Evolutionary conservation across 495 filamentous ascomycete genomes (phyloP), one percentile per base, ranked within the genome.

Genomic region (Aspergillus homomorphus): DNA sequence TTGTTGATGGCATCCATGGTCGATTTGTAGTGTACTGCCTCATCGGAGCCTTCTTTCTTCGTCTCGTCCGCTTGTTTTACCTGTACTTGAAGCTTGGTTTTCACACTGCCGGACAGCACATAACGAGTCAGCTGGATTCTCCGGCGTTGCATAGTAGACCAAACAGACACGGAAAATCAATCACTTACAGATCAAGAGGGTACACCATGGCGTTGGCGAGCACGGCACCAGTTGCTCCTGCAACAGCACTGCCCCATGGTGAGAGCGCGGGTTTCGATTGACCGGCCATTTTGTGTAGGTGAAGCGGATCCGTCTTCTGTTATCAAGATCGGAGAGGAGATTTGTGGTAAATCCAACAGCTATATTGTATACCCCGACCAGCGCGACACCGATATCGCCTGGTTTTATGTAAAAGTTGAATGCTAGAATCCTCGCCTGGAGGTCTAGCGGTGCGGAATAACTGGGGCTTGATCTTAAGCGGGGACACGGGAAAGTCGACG

Each of bases 51-150:
- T 43, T 68, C 63, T 51, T 63, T 61, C 62, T 66, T 60, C n/a
- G 63, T n/a, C 3, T 58, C 71, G 53, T 65, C 61, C 19, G 62
- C 49, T 44, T 80, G 73, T 69, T 92, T 96, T 28, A 96, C 87
- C 75, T 99, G 94, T 28, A 98, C 95, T 75, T 99, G 94, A 14
- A 99, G 82, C 59, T 92, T 90, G 21, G 94, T 99, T 77, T 99
- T 99, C 57, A 98, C 87, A 60, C 93, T 98, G 62, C 30, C 49
- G 7, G 45, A 60, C 20, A 61, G 53, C n/a, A 38, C 33, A 9
- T 28, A 38, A 12, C 33, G 4, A 38, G 33, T 38, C 2, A 38
- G 33, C 12, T 38, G 7, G 15, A 38, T 6, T 38, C 15, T 12
- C 8, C 33, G 2, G 33, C 33, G 15, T 38, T 14, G 15, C 33